Percentiles rank a stretch among this genome's conserved stretches.
Evolutionary conservation across 176 grass and related monocot genomes (phyloP).

Genomic region (Cenchrus americanus): DNA sequence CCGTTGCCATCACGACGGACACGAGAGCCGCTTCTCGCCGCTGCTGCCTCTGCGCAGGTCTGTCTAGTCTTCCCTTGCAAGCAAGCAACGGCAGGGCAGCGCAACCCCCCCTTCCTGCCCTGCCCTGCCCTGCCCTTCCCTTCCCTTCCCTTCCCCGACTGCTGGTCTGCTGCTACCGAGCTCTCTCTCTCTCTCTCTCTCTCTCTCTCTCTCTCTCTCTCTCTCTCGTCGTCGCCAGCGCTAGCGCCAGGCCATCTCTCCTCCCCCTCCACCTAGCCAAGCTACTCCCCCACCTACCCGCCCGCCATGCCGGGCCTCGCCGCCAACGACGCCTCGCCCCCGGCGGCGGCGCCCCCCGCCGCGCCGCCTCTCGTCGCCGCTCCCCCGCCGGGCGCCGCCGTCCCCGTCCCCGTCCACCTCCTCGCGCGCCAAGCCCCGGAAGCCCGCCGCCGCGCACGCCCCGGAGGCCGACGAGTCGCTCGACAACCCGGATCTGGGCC

Average conservation of each 20-base stretch:
- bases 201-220: too few species aligned
- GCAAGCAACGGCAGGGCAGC: not conserved
- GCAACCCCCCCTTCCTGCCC: not conserved
- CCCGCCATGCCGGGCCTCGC: slow-evolving; percentile 53
- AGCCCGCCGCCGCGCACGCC: too few species aligned
- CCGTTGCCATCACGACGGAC: slow-evolving; percentile 19
- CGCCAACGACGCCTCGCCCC: slow-evolving; percentile 38
- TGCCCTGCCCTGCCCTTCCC: too few species aligned
- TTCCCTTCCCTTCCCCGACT: not conserved
- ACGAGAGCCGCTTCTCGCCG: not conserved
- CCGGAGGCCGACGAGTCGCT: slow-evolving; percentile 61
- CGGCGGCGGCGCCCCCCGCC: slow-evolving; percentile 45
- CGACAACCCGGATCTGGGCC: slow-evolving; percentile 99
- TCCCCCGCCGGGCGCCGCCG: slow-evolving; percentile 49
- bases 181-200: too few species aligned
- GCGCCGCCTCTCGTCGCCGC: slow-evolving; percentile 52
- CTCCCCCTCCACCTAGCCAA: not conserved
- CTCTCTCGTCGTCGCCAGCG: slow-evolving; percentile 14
- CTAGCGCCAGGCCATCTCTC: not conserved
- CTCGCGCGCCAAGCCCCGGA: slow-evolving; percentile 50
- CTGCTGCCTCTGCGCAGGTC: too few species aligned
- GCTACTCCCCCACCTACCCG: not conserved
- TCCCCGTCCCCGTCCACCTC: slow-evolving; percentile 60
- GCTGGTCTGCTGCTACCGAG: not conserved
- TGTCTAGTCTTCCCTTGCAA: slow-evolving; percentile 25